Conservation (phyloP, 2,329 filamentous ascomycete genomes). For the Sporothrix schenckii region DNA sequence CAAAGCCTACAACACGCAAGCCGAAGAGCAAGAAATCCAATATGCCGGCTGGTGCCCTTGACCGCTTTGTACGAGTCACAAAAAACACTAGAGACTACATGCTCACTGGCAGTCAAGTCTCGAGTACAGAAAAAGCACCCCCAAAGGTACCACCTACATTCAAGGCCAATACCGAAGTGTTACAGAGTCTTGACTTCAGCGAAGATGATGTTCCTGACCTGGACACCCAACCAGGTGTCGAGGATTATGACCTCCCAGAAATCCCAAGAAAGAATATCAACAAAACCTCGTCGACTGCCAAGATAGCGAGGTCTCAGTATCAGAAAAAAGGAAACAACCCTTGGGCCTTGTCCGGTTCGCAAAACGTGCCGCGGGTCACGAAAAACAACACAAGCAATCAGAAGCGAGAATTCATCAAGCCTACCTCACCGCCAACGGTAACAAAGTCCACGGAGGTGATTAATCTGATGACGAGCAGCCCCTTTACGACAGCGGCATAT, state of each 20-base stretch:
- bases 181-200: background rate
- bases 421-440: background rate
- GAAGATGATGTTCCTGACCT: background rate
- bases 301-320: background rate
- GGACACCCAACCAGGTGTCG: background rate
- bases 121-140: background rate
- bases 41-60: conserved; percentile 43
- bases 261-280: background rate
- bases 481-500: background rate
- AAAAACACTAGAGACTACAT: conserved; percentile 39
- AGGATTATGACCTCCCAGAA: background rate
- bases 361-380: conserved; percentile 24
- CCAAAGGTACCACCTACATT: background rate
- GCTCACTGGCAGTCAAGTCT: background rate
- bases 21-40: background rate
- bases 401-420: background rate
- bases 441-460: conserved; percentile 4
- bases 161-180: background rate
- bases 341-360: conserved; percentile 29
- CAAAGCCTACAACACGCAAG: conserved; percentile 32
- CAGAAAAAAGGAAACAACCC: conserved; percentile 25
- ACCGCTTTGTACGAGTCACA: conserved; percentile 46
- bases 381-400: conserved; percentile 9
- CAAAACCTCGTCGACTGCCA: background rate
- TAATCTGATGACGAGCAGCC: conserved; percentile 28